Percentiles rank a stretch among this genome's conserved stretches.
phyloP scores from a whole-genome alignment of 495 filamentous ascomycete species.

The Trichoderma virens region DNA sequence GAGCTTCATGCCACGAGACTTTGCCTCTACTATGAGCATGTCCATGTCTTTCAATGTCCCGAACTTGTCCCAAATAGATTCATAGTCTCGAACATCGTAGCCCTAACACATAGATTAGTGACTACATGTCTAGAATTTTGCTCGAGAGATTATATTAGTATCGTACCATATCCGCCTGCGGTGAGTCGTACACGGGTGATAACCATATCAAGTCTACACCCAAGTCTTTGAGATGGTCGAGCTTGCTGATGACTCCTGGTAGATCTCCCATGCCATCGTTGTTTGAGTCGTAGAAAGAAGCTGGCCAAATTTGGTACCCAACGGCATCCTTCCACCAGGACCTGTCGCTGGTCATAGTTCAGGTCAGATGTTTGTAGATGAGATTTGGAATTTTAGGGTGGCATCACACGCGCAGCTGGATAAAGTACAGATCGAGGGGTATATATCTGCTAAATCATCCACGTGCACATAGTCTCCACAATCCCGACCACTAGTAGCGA shows the following conservation, averaged over 20 bases:
- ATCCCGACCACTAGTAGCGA: too few species aligned
- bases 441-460: too few species aligned
- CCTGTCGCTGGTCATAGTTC: too few species aligned
- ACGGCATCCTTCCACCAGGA: too few species aligned
- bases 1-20: conserved; percentile 56
- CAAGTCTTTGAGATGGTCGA: conserved; percentile 56
- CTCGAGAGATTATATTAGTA: too few species aligned
- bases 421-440: too few species aligned
- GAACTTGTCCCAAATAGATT: conserved; percentile 52
- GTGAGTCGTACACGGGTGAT: conserved; percentile 59
- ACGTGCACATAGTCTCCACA: too few species aligned
- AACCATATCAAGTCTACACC: conserved; percentile 63
- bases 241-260: conserved; percentile 54
- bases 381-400: too few species aligned
- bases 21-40: conserved; percentile 13
- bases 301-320: conserved; percentile 66
- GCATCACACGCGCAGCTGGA: too few species aligned
- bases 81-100: conserved; percentile 65
- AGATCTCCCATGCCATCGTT: conserved; percentile 62
- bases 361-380: too few species aligned
- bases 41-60: conserved; percentile 25
- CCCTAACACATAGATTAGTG: too few species aligned
- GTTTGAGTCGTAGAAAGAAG: conserved; percentile 59
- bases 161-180: conserved; percentile 57
- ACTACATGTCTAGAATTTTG: too few species aligned